Base-by-base conservation (phyloP, 352 stramenopile species). In the Hyphochytrium catenoides region DNA sequence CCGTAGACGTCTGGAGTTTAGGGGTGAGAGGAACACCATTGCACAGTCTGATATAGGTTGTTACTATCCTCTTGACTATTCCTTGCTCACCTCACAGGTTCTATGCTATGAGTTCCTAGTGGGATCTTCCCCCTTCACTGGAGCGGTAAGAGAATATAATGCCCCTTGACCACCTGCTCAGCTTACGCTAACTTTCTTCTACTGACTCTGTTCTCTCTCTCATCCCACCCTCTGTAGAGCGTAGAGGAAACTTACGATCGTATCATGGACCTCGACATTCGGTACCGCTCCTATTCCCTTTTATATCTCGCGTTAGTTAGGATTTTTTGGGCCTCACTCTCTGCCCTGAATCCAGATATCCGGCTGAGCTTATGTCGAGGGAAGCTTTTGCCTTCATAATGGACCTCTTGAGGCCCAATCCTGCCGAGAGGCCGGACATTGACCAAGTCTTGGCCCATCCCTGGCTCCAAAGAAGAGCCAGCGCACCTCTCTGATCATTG, bases 71-170 rank as follows among this genome's bases (percentile, higher is more conserved):
- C n/a, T n/a, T n/a, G n/a, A n/a, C n/a, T n/a, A n/a, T n/a, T n/a
- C n/a, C n/a, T n/a, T n/a, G n/a, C n/a, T n/a, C n/a, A n/a, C n/a
- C n/a, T n/a, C n/a, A n/a, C n/a, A n/a, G n/a, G n/a, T n/a, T 8
- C 55, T 86, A 8, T 57, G 65, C 9, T 86, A 70, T 42, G 71
- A 86, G 34, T 51, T 86, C 5, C 39, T 86, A 14, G 49, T 77
- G 25, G 71, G 71, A 8, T 37, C 44, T 14, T 73, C 71, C 21
- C 71, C 71, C n/a, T 86, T 86, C 35, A 56, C 70, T 33, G 61
- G 56, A 23, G 61, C 73, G 31, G 28, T 18, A 16, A 32, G 20
- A 32, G 5, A 5, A 16, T 3, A 32, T 5, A 16, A 32, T 20
- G 28, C 3, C 28, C 3, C 5, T 32, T 16, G 28, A 32, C 18